Conservation (phyloP, 2,329 filamentous ascomycete species). For the Arthrobotrys megalospora region DNA sequence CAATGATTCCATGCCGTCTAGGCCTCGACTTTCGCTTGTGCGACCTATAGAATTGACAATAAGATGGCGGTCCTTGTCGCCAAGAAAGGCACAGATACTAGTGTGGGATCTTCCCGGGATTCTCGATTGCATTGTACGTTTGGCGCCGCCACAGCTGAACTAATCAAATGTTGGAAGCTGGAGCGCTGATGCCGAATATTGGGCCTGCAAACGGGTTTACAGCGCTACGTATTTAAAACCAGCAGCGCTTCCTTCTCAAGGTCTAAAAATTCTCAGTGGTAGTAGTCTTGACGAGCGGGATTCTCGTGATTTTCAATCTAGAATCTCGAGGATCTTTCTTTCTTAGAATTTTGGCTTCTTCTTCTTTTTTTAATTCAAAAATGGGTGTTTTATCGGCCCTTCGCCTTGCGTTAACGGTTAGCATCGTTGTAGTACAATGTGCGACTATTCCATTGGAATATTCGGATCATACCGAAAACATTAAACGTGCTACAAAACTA, state of each 20-base stretch:
- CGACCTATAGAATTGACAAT: slow-evolving; percentile 28
- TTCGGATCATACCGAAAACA: slow-evolving; percentile 21
- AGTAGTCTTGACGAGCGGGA: not conserved
- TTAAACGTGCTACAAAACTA: slow-evolving; percentile 23
- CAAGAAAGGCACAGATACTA: slow-evolving; percentile 38
- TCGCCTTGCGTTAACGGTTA: slow-evolving; percentile 15
- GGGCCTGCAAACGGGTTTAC: not conserved
- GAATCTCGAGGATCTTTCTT: slow-evolving; percentile 11
- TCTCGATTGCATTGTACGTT: not conserved
- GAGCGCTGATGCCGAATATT: slow-evolving; percentile 3
- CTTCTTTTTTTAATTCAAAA: not conserved
- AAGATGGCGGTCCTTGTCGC: slow-evolving; percentile 12
- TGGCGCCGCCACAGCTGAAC: slow-evolving; percentile 24
- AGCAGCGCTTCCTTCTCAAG: slow-evolving; percentile 4
- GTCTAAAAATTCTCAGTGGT: not conserved
- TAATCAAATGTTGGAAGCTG: slow-evolving; percentile 25
- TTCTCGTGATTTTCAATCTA: slow-evolving; percentile 3
- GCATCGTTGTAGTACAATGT: slow-evolving; percentile 29
- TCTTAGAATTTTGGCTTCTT: not conserved
- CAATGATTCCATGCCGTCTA: not conserved
- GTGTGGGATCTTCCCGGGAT: not conserved
- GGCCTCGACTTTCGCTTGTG: slow-evolving; percentile 28
- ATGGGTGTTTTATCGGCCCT: slow-evolving; percentile 47
- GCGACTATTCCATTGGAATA: slow-evolving; percentile 30
- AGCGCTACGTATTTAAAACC: slow-evolving; percentile 11